Evolutionary conservation across 2,329 filamentous ascomycete species (phyloP), one percentile per base, ranked within the genome.

Genomic region (Gliomastix tumulicola): DNA sequence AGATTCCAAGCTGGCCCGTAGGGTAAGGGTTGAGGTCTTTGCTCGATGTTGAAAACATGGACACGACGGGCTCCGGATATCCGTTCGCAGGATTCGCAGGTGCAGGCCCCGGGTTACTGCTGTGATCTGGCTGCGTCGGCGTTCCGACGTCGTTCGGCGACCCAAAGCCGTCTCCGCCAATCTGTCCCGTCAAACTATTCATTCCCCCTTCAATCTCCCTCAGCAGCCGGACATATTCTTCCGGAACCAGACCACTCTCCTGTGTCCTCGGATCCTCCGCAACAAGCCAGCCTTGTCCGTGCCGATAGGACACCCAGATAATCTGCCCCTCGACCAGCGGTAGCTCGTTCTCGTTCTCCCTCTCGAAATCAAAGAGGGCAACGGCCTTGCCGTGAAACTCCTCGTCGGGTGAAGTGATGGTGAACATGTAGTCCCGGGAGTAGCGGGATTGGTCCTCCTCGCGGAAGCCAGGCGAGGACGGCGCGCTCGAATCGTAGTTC

Each of bases 361-460:
- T 78, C 49, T 82, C 82, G 62, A 98, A 98, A 56, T 96, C 89
- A 56, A 95, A 98, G 17, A 98, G 69, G 7, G 92, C 92, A 20
- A 98, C 87, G 10, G 88, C 89, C 56, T 94, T 95, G 34, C 92
- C 92, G 54, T 96, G 89, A 77, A 96, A 96, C 59, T 97, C 88
- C 62, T 97, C 90, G 57, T 97, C 92, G 6, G 89, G 88, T 12
- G 87, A 94, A 13, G 87, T 90, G 49, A 95, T 94, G 15, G 88
- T 94, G 57, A 96, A 95, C 50, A 94, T 86, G 57, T 94, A 96
- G 59, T 95, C 87, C 46, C 85, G 79, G 32, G 88, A 94, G 60
- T 89, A 94, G 50, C 88, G 78, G 38, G 82, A 86, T 55, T 87
- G 75, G 52, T 88, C 82, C 47, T 78, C 75, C 40, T 74, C 67